Percentiles rank a stretch among this genome's conserved stretches.
phyloP scores from a whole-genome alignment of 2,329 filamentous ascomycete species.

The Ascochyta koolunga region DNA sequence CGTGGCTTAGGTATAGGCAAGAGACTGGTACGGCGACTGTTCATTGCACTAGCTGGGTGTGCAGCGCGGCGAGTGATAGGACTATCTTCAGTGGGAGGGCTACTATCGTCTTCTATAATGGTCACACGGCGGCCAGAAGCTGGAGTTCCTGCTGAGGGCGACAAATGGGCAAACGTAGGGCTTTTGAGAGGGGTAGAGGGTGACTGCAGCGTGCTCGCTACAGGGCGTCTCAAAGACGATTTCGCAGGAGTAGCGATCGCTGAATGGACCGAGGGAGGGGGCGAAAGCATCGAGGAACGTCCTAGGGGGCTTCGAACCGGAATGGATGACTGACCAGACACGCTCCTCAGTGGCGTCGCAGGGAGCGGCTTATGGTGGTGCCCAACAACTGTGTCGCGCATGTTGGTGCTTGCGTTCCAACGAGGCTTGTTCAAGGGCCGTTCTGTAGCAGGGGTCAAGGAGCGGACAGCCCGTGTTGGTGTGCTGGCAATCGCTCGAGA shows the following conservation, averaged over 20 bases:
- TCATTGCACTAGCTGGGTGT: conserved; percentile 39
- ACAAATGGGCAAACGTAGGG: conserved; percentile 19
- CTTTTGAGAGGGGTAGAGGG: conserved; percentile 40
- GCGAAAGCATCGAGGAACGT: conserved; percentile 35
- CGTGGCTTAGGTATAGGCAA: conserved; percentile 38
- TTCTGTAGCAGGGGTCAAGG: conserved; percentile 36
- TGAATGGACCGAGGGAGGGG: conserved; percentile 31
- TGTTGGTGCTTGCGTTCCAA: conserved; percentile 48
- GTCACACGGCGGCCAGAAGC: conserved; percentile 32
- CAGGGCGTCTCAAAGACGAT: conserved; percentile 32
- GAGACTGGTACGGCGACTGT: conserved; percentile 38
- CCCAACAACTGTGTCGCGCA: conserved; percentile 47
- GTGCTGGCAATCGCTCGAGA: conserved; percentile 36
- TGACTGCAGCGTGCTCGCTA: conserved; percentile 37
- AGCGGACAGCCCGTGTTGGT: conserved; percentile 29
- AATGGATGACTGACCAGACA: conserved; percentile 43
- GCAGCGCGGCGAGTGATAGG: conserved; percentile 34
- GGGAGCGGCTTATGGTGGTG: conserved; percentile 48
- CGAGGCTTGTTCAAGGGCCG: conserved; percentile 42
- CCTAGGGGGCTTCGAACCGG: conserved; percentile 45
- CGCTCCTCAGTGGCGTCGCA: conserved; percentile 38
- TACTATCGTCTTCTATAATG: conserved; percentile 27
- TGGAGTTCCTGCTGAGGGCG: conserved; percentile 31
- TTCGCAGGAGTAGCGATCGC: conserved; percentile 35
- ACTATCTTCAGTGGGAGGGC: conserved; percentile 34